These are phyloP conservation scores for Zasmidium angulare DNA, from an alignment of 2,329 filamentous ascomycete species.

Conservation along the genomic window DNA sequence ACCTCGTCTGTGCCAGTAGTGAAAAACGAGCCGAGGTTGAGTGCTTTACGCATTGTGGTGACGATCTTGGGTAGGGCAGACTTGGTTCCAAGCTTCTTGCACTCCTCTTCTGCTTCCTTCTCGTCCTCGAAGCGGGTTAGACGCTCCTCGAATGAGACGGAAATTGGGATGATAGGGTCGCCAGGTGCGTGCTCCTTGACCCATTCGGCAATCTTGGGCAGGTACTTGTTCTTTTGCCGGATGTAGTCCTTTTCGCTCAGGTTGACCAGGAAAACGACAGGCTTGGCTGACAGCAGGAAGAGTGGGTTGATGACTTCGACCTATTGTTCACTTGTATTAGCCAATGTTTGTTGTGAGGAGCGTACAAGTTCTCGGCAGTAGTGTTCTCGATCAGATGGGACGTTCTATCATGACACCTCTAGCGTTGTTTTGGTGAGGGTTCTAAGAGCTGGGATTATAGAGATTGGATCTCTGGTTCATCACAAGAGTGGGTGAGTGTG, in stretches of 20 bases:
- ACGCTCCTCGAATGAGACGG: slow-evolving; percentile 89
- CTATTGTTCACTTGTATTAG: slow-evolving; percentile 49
- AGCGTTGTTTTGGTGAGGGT: slow-evolving; percentile 72
- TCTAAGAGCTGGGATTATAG: slow-evolving; percentile 99
- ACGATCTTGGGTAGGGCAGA: slow-evolving; percentile 91
- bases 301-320: slow-evolving; percentile 97
- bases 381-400: slow-evolving; percentile 44
- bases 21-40: slow-evolving; percentile 95
- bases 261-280: slow-evolving; percentile 95
- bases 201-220: slow-evolving; percentile 91
- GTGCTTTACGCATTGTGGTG: slow-evolving; percentile 84
- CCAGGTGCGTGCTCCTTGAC: slow-evolving; percentile 85
- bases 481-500: slow-evolving; percentile 59
- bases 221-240: slow-evolving; percentile 99
- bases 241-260: slow-evolving; percentile 95
- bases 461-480: slow-evolving; percentile 98
- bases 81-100: slow-evolving; percentile 82
- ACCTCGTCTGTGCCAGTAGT: slow-evolving; percentile 95
- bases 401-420: slow-evolving; percentile 86
- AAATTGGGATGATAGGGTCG: slow-evolving; percentile 90
- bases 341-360: neutral
- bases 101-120: slow-evolving; percentile 75
- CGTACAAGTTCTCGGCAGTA: neutral
- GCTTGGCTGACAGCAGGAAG: slow-evolving; percentile 92
- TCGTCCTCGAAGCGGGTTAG: slow-evolving; percentile 78